Conservation (phyloP, 2,329 filamentous ascomycete genomes). For the Parafenestella ontariensis region DNA sequence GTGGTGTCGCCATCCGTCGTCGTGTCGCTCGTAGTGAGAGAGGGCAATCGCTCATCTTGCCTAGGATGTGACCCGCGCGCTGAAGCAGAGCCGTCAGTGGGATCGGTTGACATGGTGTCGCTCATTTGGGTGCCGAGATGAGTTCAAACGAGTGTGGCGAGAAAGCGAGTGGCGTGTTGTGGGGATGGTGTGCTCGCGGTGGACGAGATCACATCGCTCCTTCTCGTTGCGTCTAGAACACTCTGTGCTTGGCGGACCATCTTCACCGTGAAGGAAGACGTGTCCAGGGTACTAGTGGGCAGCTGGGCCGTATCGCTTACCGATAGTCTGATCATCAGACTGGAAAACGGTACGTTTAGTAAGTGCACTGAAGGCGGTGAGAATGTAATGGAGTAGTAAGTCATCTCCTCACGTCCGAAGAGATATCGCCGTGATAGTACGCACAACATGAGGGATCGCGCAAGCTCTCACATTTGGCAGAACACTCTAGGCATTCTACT, state of each 20-base stretch:
- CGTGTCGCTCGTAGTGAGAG: background rate
- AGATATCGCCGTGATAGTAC: no score
- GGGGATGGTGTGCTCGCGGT: background rate
- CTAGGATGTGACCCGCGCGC: background rate
- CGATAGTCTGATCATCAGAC: no score
- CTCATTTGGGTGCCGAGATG: background rate
- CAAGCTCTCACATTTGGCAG: background rate
- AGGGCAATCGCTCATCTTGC: background rate
- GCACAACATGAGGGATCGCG: background rate
- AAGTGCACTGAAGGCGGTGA: no score
- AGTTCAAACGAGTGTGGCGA: background rate
- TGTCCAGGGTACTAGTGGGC: background rate
- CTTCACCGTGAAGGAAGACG: slow-evolving; percentile 3
- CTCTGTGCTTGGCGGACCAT: slow-evolving; percentile 2
- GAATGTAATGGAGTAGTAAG: no score
- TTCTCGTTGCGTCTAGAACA: background rate
- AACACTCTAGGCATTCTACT: no score
- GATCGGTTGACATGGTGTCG: background rate
- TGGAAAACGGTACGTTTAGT: no score
- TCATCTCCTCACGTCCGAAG: no score
- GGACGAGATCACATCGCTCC: background rate
- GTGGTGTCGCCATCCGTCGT: background rate
- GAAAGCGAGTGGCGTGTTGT: background rate
- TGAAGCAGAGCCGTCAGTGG: background rate
- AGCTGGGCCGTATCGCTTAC: no score